These are phyloP conservation scores for Inosperma sp. DNA, from an alignment of 768 basidiomycete species.

Conservation along the genomic window DNA sequence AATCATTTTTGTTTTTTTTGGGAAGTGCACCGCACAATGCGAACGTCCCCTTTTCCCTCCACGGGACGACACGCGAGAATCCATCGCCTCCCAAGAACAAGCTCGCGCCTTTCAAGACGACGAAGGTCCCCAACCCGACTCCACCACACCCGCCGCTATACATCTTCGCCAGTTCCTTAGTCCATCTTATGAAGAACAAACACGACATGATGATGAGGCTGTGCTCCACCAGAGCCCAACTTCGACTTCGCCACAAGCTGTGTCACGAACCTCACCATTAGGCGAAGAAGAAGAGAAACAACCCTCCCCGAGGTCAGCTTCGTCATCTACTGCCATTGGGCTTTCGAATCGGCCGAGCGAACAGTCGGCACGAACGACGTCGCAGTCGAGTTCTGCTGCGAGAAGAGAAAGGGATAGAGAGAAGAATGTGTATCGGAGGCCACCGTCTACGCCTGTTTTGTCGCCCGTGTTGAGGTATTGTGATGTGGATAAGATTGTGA, in stretches of 20 bases:
- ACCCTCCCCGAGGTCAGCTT: background rate
- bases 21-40: slow-evolving; percentile 16
- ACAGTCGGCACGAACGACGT: background rate
- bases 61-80: no score
- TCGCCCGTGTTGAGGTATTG: slow-evolving; percentile 68
- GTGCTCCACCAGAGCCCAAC: no score
- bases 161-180: no score
- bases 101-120: background rate
- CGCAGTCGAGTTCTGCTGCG: background rate
- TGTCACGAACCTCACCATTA: no score
- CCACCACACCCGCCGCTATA: no score
- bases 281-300: no score
- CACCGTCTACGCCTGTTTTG: slow-evolving; percentile 41
- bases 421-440: slow-evolving; percentile 30
- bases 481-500: slow-evolving; percentile 54
- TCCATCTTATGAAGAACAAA: no score
- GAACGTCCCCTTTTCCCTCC: slow-evolving; percentile 19
- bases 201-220: no score
- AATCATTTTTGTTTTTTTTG: background rate
- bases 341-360: background rate
- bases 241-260: no score
- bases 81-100: background rate
- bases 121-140: background rate
- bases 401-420: slow-evolving; percentile 8
- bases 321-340: background rate